phyloP scores from a whole-genome alignment of 768 basidiomycete genomes.

The Strobilomyces echinocephalus region DNA sequence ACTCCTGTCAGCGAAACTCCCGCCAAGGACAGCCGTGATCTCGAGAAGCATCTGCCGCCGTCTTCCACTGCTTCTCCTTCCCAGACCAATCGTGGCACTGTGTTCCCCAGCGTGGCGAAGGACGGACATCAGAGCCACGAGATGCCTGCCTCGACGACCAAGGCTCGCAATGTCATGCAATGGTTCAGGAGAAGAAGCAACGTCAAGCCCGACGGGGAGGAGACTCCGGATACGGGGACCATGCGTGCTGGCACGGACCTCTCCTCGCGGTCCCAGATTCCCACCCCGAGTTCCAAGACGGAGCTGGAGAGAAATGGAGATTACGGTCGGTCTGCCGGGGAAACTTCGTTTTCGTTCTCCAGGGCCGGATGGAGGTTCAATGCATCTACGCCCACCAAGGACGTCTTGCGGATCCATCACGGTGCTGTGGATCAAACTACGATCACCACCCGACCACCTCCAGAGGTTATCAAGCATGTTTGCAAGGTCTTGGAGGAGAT shows the following conservation, averaged over 20 bases:
- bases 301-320: slow-evolving; percentile 20
- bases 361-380: slow-evolving; percentile 35
- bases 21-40: slow-evolving; percentile 41
- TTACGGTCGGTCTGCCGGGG: slow-evolving; percentile 24
- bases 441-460: slow-evolving; percentile 78
- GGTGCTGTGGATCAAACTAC: slow-evolving; percentile 90
- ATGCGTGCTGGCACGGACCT: slow-evolving; percentile 21
- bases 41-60: slow-evolving; percentile 32
- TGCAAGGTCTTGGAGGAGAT: slow-evolving; percentile 75
- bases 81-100: slow-evolving; percentile 21
- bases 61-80: slow-evolving; percentile 30
- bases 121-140: slow-evolving; percentile 29
- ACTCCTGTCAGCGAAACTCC: slow-evolving; percentile 32
- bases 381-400: slow-evolving; percentile 34
- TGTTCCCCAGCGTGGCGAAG: slow-evolving; percentile 26
- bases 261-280: slow-evolving; percentile 28
- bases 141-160: slow-evolving; percentile 71
- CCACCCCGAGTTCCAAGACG: slow-evolving; percentile 25
- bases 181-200: slow-evolving; percentile 88
- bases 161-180: slow-evolving; percentile 95
- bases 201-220: slow-evolving; percentile 28
- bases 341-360: slow-evolving; percentile 34
- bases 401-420: slow-evolving; percentile 75
- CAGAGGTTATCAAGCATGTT: slow-evolving; percentile 85
- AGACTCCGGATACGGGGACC: slow-evolving; percentile 8